Evolutionary conservation across 257 asterid genomes (phyloP).

Genomic region (Solanum peruvianum): DNA sequence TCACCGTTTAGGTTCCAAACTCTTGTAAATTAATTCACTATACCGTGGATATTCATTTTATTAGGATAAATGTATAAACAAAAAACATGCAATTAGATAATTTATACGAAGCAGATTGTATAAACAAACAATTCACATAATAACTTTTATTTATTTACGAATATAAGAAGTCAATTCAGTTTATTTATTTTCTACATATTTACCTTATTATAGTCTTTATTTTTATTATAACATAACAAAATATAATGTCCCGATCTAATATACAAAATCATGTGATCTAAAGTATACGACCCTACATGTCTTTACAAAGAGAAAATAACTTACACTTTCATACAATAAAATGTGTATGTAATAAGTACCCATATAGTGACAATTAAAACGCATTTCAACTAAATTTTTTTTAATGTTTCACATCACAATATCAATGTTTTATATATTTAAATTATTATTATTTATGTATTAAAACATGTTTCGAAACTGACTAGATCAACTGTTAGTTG

Average conservation of each 20-base stretch:
- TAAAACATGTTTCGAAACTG: not conserved
- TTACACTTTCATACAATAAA: not conserved
- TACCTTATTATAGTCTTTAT: not conserved
- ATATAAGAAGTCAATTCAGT: not conserved
- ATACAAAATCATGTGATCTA: not conserved
- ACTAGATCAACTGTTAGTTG: fast-evolving
- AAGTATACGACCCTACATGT: not conserved
- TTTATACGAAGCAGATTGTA: no score
- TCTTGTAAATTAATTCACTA: not conserved
- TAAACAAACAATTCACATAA: no score
- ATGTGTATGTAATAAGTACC: not conserved
- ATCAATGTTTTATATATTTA: not conserved
- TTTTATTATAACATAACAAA: not conserved
- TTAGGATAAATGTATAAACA: not conserved
- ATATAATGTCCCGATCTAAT: not conserved
- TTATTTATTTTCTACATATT: not conserved
- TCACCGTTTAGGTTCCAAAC: no score
- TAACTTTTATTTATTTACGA: not conserved
- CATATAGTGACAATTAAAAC: not conserved
- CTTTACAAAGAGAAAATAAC: not conserved
- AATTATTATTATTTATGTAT: not conserved
- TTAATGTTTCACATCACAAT: not conserved
- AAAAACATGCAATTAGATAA: no score
- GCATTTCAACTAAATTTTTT: not conserved
- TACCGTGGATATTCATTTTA: not conserved